Evolutionary conservation across 202 grass and related monocot genomes (phyloP).

Genomic region (Carex arenaria): DNA sequence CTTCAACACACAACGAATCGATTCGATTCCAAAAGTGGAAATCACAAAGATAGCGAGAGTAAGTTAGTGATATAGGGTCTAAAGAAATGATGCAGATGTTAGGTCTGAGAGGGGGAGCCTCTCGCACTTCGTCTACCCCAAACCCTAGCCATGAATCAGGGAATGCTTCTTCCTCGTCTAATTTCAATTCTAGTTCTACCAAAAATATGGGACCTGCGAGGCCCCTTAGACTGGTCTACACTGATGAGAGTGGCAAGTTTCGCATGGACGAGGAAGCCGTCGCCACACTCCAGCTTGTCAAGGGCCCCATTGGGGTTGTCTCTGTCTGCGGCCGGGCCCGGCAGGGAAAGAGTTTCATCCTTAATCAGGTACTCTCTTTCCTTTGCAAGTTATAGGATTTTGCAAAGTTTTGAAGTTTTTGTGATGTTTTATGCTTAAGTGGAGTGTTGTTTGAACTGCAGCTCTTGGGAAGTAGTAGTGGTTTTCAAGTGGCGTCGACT

Average conservation of each 20-base stretch:
- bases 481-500: conserved; percentile 95
- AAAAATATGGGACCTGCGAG: conserved; percentile 24
- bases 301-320: conserved; percentile 81
- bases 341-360: conserved; percentile 99
- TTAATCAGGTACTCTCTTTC: conserved; percentile 64
- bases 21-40: neutral
- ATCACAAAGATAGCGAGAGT: neutral
- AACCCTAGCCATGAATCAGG: conserved; percentile 32
- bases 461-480: conserved; percentile 81
- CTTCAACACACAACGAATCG: neutral
- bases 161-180: conserved; percentile 13
- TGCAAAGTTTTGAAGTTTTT: conserved; percentile 2
- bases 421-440: conserved; percentile 3
- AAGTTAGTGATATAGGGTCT: neutral
- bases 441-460: conserved; percentile 17
- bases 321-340: conserved; percentile 91
- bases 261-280: conserved; percentile 89
- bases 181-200: conserved; percentile 5
- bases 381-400: conserved; percentile 4
- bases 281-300: conserved; percentile 79
- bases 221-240: conserved; percentile 83
- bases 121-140: neutral
- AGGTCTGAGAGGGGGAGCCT: conserved; percentile 15
- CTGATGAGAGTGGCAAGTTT: conserved; percentile 82
- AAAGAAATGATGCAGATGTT: conserved; percentile 32